These are phyloP conservation scores for Tubosaeta brunneosetosa DNA, from an alignment of 768 basidiomycete species.

Conservation along the genomic window DNA sequence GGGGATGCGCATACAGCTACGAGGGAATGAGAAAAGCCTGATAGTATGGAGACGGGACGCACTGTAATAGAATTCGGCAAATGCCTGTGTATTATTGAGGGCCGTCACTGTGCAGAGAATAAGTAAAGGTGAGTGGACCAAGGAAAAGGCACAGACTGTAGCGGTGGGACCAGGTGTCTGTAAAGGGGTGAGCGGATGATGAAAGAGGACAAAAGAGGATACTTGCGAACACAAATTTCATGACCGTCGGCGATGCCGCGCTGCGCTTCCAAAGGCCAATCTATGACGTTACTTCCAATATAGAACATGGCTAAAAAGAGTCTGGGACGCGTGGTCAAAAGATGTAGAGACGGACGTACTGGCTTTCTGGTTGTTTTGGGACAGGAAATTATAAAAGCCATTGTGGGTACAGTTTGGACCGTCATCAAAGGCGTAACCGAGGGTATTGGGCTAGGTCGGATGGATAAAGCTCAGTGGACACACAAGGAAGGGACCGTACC, in stretches of 20 bases:
- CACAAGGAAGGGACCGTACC: conserved; percentile 21
- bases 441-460: conserved; percentile 38
- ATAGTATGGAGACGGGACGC: conserved; percentile 14
- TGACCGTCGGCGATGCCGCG: conserved; percentile 53
- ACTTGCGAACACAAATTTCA: conserved; percentile 59
- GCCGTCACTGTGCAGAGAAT: conserved; percentile 43
- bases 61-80: conserved; percentile 79
- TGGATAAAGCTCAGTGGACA: background rate
- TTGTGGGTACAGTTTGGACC: conserved; percentile 66
- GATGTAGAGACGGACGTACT: conserved; percentile 21
- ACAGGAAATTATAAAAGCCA: conserved; percentile 53
- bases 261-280: conserved; percentile 54
- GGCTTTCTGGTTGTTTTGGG: conserved; percentile 53
- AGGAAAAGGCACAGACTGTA: conserved; percentile 38
- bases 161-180: conserved; percentile 34
- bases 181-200: background rate
- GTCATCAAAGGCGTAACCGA: conserved; percentile 62
- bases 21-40: conserved; percentile 1
- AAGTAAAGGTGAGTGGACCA: background rate
- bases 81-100: conserved; percentile 57
- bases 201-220: background rate
- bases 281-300: conserved; percentile 54
- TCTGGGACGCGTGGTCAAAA: background rate
- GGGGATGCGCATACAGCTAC: conserved; percentile 21
- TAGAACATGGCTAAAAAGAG: conserved; percentile 49